These are phyloP conservation scores for Triangularia verruculosa DNA, from an alignment of 2,329 filamentous ascomycete species.

Conservation along the genomic window DNA sequence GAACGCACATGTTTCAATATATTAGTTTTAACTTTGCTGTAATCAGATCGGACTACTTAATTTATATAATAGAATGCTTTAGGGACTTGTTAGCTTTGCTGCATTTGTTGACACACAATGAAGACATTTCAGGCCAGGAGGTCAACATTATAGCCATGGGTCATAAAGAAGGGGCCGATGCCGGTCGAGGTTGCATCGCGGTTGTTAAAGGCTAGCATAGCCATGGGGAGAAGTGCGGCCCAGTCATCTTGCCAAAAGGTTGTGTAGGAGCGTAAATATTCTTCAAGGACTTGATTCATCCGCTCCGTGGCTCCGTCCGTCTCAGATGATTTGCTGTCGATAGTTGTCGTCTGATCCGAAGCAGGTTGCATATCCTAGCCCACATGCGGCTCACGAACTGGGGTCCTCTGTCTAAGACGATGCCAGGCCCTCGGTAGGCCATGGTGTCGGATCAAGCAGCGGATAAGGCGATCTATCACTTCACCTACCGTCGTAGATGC, in stretches of 20 bases:
- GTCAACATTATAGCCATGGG: slow-evolving; percentile 3
- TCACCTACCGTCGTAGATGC: not conserved
- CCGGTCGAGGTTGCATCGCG: not conserved
- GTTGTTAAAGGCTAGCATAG: slow-evolving; percentile 12
- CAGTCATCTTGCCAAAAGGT: slow-evolving; percentile 6
- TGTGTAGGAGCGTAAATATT: slow-evolving; percentile 5
- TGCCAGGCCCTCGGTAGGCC: not conserved
- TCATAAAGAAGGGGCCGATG: slow-evolving; percentile 1
- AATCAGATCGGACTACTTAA: too few relatives aligned
- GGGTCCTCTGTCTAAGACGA: not conserved
- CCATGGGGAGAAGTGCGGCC: not conserved
- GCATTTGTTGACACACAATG: too few relatives aligned
- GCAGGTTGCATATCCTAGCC: slow-evolving; percentile 2
- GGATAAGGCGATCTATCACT: not conserved
- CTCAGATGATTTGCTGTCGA: slow-evolving; percentile 3
- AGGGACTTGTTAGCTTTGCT: too few relatives aligned
- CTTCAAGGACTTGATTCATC: not conserved
- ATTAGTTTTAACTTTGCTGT: too few relatives aligned
- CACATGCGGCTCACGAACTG: not conserved
- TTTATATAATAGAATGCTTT: too few relatives aligned
- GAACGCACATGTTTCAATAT: too few relatives aligned
- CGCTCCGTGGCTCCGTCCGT: slow-evolving; percentile 7
- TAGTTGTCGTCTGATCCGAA: not conserved
- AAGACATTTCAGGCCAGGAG: too few relatives aligned
- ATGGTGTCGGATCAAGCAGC: not conserved